Evolutionary conservation across 2,329 filamentous ascomycete species (phyloP).

Genomic region (Trichophyton rubrum): DNA sequence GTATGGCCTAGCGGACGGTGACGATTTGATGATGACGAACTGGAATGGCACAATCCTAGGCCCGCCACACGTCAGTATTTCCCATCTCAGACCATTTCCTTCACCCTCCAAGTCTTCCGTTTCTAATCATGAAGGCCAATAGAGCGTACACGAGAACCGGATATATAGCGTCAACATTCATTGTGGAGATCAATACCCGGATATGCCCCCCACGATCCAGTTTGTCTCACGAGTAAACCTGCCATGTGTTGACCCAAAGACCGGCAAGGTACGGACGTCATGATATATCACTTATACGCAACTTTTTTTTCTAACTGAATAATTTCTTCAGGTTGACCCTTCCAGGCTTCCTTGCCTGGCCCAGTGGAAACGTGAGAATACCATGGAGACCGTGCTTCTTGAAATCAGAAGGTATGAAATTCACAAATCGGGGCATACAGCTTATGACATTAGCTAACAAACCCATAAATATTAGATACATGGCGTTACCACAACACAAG

Average conservation of each 20-base stretch:
- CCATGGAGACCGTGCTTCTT: conserved; percentile 86
- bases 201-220: conserved; percentile 74
- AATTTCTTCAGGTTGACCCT: conserved; percentile 55
- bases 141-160: conserved; percentile 95
- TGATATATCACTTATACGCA: not conserved
- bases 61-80: conserved; percentile 69
- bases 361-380: conserved; percentile 85
- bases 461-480: conserved; percentile 52
- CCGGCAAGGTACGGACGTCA: conserved; percentile 51
- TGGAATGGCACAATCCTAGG: conserved; percentile 98
- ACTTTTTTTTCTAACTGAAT: not conserved
- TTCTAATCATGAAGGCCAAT: conserved; percentile 4
- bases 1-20: conserved; percentile 84
- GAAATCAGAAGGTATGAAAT: conserved; percentile 60
- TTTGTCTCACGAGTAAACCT: conserved; percentile 93
- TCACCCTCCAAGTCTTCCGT: not conserved
- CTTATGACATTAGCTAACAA: not conserved
- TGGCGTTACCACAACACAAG: conserved; percentile 85
- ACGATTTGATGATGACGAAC: conserved; percentile 93
- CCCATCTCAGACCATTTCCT: not conserved
- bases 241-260: conserved; percentile 74
- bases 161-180: conserved; percentile 98
- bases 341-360: conserved; percentile 71
- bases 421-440: too few relatives aligned
- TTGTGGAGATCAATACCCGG: conserved; percentile 81